Conservation (phyloP, 2,329 filamentous ascomycete genomes). For the Mycosphaerella sp. region DNA sequence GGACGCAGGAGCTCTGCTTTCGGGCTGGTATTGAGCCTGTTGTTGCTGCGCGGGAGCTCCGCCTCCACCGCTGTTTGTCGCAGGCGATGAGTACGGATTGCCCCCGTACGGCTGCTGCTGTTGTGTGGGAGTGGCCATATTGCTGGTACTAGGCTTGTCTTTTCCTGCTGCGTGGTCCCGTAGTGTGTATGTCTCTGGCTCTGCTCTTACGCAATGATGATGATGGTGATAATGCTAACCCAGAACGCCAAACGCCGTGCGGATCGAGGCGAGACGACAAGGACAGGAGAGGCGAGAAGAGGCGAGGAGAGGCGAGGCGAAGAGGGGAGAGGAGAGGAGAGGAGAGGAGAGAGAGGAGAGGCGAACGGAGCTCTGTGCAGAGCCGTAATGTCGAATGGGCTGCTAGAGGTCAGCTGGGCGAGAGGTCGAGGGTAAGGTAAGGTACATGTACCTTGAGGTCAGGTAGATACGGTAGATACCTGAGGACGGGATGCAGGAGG, state of each 20-base stretch:
- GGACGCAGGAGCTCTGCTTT: slow-evolving; percentile 18
- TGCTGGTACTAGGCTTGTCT: slow-evolving; percentile 4
- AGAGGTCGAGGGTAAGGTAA: neutral
- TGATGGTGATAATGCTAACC: slow-evolving; percentile 5
- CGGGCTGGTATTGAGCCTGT: slow-evolving; percentile 23
- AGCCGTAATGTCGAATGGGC: slow-evolving; percentile 1
- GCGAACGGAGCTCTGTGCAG: neutral
- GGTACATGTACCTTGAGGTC: too few species aligned
- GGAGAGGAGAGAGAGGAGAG: slow-evolving; percentile 3
- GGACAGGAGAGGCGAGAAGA: slow-evolving; percentile 5
- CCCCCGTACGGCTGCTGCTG: slow-evolving; percentile 24
- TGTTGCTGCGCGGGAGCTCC: slow-evolving; percentile 16
- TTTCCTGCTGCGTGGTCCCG: neutral
- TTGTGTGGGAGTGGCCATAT: slow-evolving; percentile 31
- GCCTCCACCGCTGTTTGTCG: slow-evolving; percentile 16
- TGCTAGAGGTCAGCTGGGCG: too few species aligned
- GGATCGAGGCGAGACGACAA: slow-evolving; percentile 11
- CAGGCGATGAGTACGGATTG: slow-evolving; percentile 25
- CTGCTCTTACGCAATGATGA: slow-evolving; percentile 1
- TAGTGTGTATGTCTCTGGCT: neutral
- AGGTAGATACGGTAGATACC: too few species aligned
- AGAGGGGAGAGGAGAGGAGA: neutral
- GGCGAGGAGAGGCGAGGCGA: neutral
- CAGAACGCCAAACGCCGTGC: slow-evolving; percentile 23
- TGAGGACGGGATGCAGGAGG: neutral